Percentiles rank a stretch among this genome's conserved stretches.
Conservation (phyloP, 1,284 basidiomycete species). For the Leccinum proliferum region DNA sequence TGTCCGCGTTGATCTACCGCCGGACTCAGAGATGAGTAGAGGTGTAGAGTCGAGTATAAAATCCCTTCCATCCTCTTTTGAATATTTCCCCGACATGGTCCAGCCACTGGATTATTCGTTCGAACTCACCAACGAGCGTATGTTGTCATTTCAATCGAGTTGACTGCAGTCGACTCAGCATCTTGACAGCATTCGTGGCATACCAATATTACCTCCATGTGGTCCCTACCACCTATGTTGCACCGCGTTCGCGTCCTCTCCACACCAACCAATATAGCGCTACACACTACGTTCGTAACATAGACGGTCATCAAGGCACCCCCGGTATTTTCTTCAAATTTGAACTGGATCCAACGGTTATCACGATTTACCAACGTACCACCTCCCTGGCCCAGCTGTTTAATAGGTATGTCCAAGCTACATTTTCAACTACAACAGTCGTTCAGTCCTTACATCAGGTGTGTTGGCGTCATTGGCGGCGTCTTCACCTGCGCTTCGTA, state of each 20-base stretch:
- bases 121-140: constrained; percentile 77
- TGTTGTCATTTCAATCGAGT: constrained; percentile 28
- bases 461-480: constrained; percentile 76
- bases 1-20: constrained; percentile 3
- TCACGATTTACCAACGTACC: constrained; percentile 85
- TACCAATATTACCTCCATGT: constrained; percentile 96
- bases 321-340: constrained; percentile 98
- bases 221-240: constrained; percentile 92
- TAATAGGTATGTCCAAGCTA: constrained; percentile 52
- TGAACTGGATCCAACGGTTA: constrained; percentile 86
- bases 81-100: constrained; percentile 89
- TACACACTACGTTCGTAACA: constrained; percentile 81
- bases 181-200: constrained; percentile 72
- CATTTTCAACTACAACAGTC: not conserved
- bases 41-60: constrained; percentile 14
- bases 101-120: constrained; percentile 93
- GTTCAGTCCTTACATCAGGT: constrained; percentile 31
- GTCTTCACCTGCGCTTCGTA: constrained; percentile 79
- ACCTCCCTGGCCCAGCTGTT: constrained; percentile 78
- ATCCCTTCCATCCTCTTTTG: constrained; percentile 10
- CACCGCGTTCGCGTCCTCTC: constrained; percentile 54
- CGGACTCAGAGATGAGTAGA: constrained; percentile 9
- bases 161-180: not conserved
- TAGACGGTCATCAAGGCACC: constrained; percentile 75
- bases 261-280: constrained; percentile 94